These are phyloP conservation scores for Thalassiosira pacifica DNA, from an alignment of 352 stramenopile genomes.

Conservation along the genomic window DNA sequence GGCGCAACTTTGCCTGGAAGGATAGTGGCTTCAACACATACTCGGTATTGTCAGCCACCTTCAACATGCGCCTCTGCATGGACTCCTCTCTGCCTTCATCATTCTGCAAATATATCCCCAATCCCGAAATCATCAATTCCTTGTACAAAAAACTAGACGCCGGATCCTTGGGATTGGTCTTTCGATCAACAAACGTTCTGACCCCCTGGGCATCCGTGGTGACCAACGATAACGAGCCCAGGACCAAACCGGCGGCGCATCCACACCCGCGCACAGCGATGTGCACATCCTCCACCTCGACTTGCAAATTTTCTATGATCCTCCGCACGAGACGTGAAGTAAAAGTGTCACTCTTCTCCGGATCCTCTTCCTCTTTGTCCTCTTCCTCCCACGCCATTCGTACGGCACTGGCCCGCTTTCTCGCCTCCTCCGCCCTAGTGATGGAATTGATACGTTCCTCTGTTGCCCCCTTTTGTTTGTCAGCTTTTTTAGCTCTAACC, in stretches of 20 bases:
- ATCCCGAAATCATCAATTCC: slow-evolving; percentile 74
- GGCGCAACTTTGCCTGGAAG: slow-evolving; percentile 81
- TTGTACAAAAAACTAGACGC: slow-evolving; percentile 82
- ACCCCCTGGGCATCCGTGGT: slow-evolving; percentile 82
- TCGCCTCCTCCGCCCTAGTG: slow-evolving; percentile 63
- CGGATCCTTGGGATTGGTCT: slow-evolving; percentile 48
- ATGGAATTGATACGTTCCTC: slow-evolving; percentile 68
- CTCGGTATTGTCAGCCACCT: slow-evolving; percentile 30
- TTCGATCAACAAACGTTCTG: slow-evolving; percentile 82
- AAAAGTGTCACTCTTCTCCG: slow-evolving; percentile 51
- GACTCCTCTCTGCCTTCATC: slow-evolving; percentile 35
- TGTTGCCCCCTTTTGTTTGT: neutral
- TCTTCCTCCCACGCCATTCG: slow-evolving; percentile 56
- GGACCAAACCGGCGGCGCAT: slow-evolving; percentile 72
- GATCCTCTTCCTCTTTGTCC: slow-evolving; percentile 4
- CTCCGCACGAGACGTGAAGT: slow-evolving; percentile 73
- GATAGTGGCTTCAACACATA: slow-evolving; percentile 83
- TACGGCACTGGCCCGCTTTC: slow-evolving; percentile 68
- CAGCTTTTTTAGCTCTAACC: neutral
- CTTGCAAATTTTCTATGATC: slow-evolving; percentile 88
- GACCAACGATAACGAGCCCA: slow-evolving; percentile 76
- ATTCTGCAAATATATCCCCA: slow-evolving; percentile 85
- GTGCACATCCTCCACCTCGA: slow-evolving; percentile 85
- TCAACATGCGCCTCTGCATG: slow-evolving; percentile 17
- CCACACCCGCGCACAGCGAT: slow-evolving; percentile 69